Evolutionary conservation across 345 rosid genomes (phyloP).

Genomic region (Euclidium syriacum): DNA sequence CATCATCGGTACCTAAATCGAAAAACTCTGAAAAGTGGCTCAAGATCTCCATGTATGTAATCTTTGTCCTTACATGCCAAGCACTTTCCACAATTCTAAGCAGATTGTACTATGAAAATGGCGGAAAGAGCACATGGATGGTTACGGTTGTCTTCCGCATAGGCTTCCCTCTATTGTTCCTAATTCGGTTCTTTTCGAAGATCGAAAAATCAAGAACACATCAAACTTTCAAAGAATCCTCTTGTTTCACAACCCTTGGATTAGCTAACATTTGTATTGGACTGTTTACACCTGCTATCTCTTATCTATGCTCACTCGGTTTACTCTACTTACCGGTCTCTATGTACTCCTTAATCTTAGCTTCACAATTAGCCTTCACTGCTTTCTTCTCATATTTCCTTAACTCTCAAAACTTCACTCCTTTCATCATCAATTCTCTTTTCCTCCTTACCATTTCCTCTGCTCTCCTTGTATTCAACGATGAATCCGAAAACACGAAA

Average conservation of each 20-base stretch:
- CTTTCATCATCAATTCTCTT: slow-evolving; percentile 36
- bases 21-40: slow-evolving; percentile 34
- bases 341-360: slow-evolving; percentile 38
- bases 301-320: slow-evolving; percentile 44
- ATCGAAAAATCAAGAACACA: no score
- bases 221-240: no score
- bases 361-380: slow-evolving; percentile 50
- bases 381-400: slow-evolving; percentile 49
- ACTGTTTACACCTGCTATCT: slow-evolving; percentile 25
- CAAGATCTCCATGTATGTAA: slow-evolving; percentile 26
- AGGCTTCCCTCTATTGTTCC: no score
- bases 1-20: neutral
- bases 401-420: slow-evolving; percentile 43
- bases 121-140: slow-evolving; percentile 52
- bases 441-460: slow-evolving; percentile 51
- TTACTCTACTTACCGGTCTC: slow-evolving; percentile 49
- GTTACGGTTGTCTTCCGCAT: slow-evolving; percentile 44
- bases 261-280: slow-evolving; percentile 35
- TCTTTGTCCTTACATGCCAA: slow-evolving; percentile 40
- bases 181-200: no score
- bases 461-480: slow-evolving; percentile 33
- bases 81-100: slow-evolving; percentile 37
- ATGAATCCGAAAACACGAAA: neutral
- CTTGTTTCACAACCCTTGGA: slow-evolving; percentile 5
- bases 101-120: slow-evolving; percentile 41